Evolutionary conservation across 129 eudicot species (phyloP), one percentile per base, ranked within the genome.

Genomic region (Pseudognaphalium luteoalbum): DNA sequence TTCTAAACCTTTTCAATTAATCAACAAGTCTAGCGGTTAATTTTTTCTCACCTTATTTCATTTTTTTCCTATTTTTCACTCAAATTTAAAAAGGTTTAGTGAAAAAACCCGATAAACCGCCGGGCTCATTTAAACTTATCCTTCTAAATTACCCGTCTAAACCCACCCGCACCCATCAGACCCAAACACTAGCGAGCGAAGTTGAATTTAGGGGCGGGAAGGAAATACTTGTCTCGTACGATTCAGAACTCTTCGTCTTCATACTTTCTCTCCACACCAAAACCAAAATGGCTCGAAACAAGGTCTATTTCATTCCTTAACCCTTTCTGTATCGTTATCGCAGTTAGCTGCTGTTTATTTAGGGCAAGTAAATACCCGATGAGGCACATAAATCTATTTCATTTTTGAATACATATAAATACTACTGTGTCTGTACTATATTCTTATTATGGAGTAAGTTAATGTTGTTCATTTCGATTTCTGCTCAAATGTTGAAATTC

Each of bases 131-230:
- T n/a, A n/a, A n/a, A n/a, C n/a, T n/a, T n/a, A n/a, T n/a, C n/a
- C n/a, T n/a, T n/a, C n/a, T n/a, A n/a, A n/a, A n/a, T n/a, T n/a
- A n/a, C n/a, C n/a, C n/a, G n/a, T n/a, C n/a, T n/a, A n/a, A n/a
- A n/a, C n/a, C n/a, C n/a, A n/a, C n/a, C n/a, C n/a, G n/a, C n/a
- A n/a, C n/a, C n/a, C n/a, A n/a, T n/a, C n/a, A n/a, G n/a, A n/a
- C n/a, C n/a, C n/a, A n/a, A n/a, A n/a, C n/a, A n/a, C n/a, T n/a
- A n/a, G n/a, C 33, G 1, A 1, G 34, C 59, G 51, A n/a, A 56
- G 66, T 54, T 75, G 17, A 81, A 81, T 54, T 70, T n/a, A 68
- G 87, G 87, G 81, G 87, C 81, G 85, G 85, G 85, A 81, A 81
- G 66, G 44, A 4, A 42, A 71, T 60, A 44, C 72, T 76, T 70